Evolutionary conservation across 2,329 filamentous ascomycete genomes (phyloP).

Genomic region (Aspergillus intermedius): DNA sequence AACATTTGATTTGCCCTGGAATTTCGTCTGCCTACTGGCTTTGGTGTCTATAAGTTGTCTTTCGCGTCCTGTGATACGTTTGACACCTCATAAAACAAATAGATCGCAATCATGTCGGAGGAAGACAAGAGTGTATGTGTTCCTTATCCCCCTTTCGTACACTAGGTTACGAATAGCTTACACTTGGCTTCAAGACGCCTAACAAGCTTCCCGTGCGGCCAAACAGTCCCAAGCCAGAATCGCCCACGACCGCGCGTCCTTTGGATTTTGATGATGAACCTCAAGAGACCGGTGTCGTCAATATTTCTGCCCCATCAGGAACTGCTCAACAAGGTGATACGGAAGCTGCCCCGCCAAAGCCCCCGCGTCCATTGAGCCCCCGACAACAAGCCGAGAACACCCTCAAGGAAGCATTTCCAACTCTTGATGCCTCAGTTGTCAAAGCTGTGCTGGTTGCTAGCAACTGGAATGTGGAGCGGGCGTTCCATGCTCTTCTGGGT

Average conservation of each 20-base stretch:
- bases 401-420: constrained; percentile 87
- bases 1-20: constrained; percentile 4
- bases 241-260: constrained; percentile 50
- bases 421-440: constrained; percentile 70
- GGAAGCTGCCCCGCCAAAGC: constrained; percentile 62
- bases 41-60: not conserved
- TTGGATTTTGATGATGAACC: constrained; percentile 54
- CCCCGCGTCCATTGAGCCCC: constrained; percentile 73
- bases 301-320: constrained; percentile 18
- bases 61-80: not conserved
- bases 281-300: constrained; percentile 35
- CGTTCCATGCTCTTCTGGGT: constrained; percentile 91
- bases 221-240: constrained; percentile 41
- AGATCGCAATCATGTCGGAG: constrained; percentile 26
- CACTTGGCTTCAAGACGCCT: constrained; percentile 24
- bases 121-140: constrained; percentile 30
- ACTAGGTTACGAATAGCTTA: constrained; percentile 14
- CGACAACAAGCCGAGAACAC: constrained; percentile 80
- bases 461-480: constrained; percentile 78
- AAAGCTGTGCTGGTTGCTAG: constrained; percentile 85
- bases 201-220: constrained; percentile 26
- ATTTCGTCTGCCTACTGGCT: constrained; percentile 19
- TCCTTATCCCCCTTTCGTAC: constrained; percentile 4
- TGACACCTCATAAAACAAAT: constrained; percentile 1
- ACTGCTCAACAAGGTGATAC: constrained; percentile 22